Conservation (phyloP, 2,329 filamentous ascomycete genomes). For the Ophiostoma sp. region DNA sequence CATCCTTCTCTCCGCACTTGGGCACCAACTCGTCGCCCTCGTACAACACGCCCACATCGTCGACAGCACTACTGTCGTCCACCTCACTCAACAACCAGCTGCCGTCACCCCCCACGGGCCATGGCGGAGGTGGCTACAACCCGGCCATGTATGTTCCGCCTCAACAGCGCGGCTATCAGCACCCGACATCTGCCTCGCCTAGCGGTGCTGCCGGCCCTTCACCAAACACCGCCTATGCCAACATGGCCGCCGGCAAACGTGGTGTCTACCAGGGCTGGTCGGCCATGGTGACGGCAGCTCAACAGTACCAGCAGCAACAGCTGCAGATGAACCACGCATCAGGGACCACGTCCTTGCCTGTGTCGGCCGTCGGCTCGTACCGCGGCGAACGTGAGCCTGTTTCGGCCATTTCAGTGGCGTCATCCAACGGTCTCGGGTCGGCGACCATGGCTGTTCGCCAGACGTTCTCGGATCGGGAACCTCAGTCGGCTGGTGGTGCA, state of each 20-base stretch:
- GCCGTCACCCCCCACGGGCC: not conserved
- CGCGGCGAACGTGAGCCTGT: not conserved
- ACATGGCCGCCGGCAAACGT: constrained; percentile 9
- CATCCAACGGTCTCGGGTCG: constrained; percentile 8
- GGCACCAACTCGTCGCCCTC: constrained; percentile 27
- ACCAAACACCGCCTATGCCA: not conserved
- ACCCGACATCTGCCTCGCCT: not conserved
- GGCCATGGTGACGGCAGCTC: constrained; percentile 7
- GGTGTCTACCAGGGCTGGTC: constrained; percentile 24
- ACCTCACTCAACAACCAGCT: not conserved
- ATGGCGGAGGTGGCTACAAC: constrained; percentile 28
- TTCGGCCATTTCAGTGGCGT: not conserved
- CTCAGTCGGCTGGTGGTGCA: not conserved
- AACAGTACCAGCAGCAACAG: constrained; percentile 22
- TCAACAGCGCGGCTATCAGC: not conserved
- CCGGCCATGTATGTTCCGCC: constrained; percentile 30
- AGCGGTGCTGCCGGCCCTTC: not conserved
- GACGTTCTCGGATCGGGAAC: not conserved
- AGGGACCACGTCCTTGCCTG: not conserved
- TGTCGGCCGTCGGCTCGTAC: not conserved
- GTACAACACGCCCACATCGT: constrained; percentile 33
- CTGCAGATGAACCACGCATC: not conserved
- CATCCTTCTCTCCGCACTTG: constrained; percentile 31
- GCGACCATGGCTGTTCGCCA: constrained; percentile 22
- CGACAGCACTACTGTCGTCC: constrained; percentile 24